Evolutionary conservation across 1,139 yeast species (phyloP).

Genomic region (Yamadazyma triangularis): DNA sequence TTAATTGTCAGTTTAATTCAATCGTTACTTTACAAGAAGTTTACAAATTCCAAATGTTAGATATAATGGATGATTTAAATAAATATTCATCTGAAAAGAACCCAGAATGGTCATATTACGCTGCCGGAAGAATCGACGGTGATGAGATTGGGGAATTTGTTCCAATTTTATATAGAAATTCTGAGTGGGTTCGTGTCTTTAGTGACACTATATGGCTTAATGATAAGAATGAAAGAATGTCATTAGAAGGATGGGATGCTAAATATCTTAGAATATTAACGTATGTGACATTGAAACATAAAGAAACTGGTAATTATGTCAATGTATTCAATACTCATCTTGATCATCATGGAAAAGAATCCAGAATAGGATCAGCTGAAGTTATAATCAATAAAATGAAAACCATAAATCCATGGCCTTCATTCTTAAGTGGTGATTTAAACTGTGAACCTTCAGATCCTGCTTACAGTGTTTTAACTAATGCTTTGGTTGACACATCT

Average conservation of each 20-base stretch:
- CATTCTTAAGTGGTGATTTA: slow-evolving; percentile 48
- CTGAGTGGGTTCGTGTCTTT: slow-evolving; percentile 30
- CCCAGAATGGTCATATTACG: slow-evolving; percentile 31
- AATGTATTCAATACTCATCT: slow-evolving; percentile 58
- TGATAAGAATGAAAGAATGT: slow-evolving; percentile 20
- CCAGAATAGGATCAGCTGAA: slow-evolving; percentile 45
- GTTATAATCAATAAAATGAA: slow-evolving; percentile 39
- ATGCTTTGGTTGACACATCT: slow-evolving; percentile 28
- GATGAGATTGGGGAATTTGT: slow-evolving; percentile 29
- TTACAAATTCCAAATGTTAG: slow-evolving; percentile 29
- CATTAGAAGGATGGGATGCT: slow-evolving; percentile 54
- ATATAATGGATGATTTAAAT: slow-evolving; percentile 27
- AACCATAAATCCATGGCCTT: slow-evolving; percentile 35
- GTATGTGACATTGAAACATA: slow-evolving; percentile 36
- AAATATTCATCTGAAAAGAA: slow-evolving; percentile 14
- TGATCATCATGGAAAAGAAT: slow-evolving; percentile 48
- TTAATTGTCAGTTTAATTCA: slow-evolving; percentile 20
- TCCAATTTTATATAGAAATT: slow-evolving; percentile 24
- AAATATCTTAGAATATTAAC: slow-evolving; percentile 43
- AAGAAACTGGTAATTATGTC: slow-evolving; percentile 19
- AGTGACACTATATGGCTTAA: slow-evolving; percentile 35
- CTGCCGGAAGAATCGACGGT: slow-evolving; percentile 34
- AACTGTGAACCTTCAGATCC: slow-evolving; percentile 50
- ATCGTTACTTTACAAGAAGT: slow-evolving; percentile 35
- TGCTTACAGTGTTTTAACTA: slow-evolving; percentile 36